Evolutionary conservation across 768 basidiomycete species (phyloP).

Genomic region (Daedaleopsis nitida): DNA sequence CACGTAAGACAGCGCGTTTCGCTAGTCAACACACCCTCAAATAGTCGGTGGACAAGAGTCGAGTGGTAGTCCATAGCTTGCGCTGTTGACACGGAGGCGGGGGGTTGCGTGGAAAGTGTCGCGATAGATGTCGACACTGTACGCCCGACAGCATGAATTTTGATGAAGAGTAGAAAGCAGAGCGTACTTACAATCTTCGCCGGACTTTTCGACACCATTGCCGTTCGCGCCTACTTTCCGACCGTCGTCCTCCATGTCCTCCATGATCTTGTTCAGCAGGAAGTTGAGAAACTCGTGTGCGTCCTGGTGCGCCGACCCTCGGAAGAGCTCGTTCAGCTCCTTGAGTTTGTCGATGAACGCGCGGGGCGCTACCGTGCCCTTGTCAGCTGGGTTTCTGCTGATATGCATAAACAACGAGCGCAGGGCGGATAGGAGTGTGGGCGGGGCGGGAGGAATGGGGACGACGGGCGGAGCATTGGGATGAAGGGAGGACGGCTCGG

Average conservation of each 20-base stretch:
- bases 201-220: constrained; percentile 21
- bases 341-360: constrained; percentile 94
- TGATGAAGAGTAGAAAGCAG: neutral
- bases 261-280: constrained; percentile 88
- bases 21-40: constrained; percentile 92
- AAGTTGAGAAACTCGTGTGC: constrained; percentile 98
- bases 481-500: constrained; percentile 29
- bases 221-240: constrained; percentile 4
- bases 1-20: constrained; percentile 98
- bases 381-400: constrained; percentile 72
- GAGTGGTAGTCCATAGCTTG: constrained; percentile 28
- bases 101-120: constrained; percentile 50
- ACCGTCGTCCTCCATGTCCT: constrained; percentile 83
- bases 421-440: constrained; percentile 88
- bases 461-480: constrained; percentile 35
- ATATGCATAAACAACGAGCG: constrained; percentile 89
- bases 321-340: constrained; percentile 89
- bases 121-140: constrained; percentile 63
- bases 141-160: constrained; percentile 6
- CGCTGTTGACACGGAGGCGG: constrained; percentile 50
- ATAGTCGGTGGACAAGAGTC: constrained; percentile 89
- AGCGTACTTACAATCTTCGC: constrained; percentile 67
- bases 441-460: constrained; percentile 59
- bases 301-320: constrained; percentile 93
- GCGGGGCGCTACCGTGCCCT: constrained; percentile 86